phyloP scores from a whole-genome alignment of 805 yeast species.

The Candida sphagnicola region DNA sequence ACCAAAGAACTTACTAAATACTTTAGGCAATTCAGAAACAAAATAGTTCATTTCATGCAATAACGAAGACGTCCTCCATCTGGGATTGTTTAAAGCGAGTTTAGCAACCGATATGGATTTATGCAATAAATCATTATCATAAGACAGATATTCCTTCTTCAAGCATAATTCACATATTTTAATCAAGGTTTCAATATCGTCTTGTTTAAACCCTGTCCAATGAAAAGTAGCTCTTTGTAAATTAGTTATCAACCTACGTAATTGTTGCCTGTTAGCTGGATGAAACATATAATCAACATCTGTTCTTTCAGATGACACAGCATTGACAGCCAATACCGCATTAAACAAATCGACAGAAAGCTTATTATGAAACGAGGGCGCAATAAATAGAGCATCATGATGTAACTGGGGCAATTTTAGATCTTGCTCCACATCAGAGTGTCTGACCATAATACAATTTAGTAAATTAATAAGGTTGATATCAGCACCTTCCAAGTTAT shows the following conservation, averaged over 20 bases:
- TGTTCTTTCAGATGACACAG: conserved; percentile 65
- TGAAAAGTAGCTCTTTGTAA: conserved; percentile 65
- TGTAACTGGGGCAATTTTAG: conserved; percentile 54
- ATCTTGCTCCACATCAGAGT: conserved; percentile 53
- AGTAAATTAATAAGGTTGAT: conserved; percentile 40
- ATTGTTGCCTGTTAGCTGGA: conserved; percentile 49
- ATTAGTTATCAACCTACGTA: conserved; percentile 56
- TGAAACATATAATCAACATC: conserved; percentile 73
- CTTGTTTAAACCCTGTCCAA: conserved; percentile 69
- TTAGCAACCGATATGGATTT: conserved; percentile 43
- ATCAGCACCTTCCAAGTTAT: conserved; percentile 36
- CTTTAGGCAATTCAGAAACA: conserved; percentile 41
- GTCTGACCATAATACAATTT: conserved; percentile 51
- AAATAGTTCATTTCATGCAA: conserved; percentile 66
- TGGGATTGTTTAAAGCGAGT: conserved; percentile 45
- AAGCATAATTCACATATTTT: conserved; percentile 45
- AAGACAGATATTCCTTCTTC: conserved; percentile 29
- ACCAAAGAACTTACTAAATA: conserved; percentile 39
- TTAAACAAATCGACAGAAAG: conserved; percentile 60
- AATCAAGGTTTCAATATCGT: conserved; percentile 52
- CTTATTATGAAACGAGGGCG: conserved; percentile 61
- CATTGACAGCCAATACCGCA: conserved; percentile 67
- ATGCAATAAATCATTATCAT: conserved; percentile 41
- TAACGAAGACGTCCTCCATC: conserved; percentile 56
- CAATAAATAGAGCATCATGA: conserved; percentile 54